Conservation (phyloP, 2,329 filamentous ascomycete genomes). For the Daldinia sp. region DNA sequence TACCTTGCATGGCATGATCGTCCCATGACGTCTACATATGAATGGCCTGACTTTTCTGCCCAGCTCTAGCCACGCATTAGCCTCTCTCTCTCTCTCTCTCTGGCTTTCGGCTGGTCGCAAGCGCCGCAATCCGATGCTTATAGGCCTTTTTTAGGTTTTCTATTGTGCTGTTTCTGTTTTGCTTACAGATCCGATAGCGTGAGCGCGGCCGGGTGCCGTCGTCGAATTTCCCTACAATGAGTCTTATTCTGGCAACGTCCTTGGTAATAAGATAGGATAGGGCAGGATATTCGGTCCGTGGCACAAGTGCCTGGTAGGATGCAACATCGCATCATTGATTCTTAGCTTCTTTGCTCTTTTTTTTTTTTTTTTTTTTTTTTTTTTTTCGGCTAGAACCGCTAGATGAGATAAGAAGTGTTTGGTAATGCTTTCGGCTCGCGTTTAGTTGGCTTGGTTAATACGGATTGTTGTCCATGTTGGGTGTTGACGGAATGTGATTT, state of each 20-base stretch:
- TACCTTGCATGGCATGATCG: slow-evolving; percentile 40
- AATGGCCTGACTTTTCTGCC: slow-evolving; percentile 32
- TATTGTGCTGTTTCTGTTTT: neutral
- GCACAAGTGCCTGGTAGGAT: neutral
- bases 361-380: neutral
- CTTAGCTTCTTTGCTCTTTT: neutral
- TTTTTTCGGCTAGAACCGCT: neutral
- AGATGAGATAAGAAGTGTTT: neutral
- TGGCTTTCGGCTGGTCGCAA: slow-evolving; percentile 13
- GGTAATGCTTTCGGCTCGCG: neutral
- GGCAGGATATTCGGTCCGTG: neutral
- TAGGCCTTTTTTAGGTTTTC: neutral
- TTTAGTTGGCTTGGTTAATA: neutral
- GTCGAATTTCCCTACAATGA: neutral
- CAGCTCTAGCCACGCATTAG: slow-evolving; percentile 23
- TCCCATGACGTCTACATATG: slow-evolving; percentile 39
- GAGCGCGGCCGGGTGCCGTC: slow-evolving; percentile 8
- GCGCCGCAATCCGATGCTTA: slow-evolving; percentile 35
- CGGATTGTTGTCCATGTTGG: neutral
- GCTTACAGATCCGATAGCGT: neutral
- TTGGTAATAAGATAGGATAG: neutral
- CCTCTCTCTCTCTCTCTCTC: slow-evolving; percentile 7
- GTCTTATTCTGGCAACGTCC: neutral
- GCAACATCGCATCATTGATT: neutral
- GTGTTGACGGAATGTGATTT: neutral